Conservation (phyloP, 2,329 filamentous ascomycete genomes). For the Nemania sp. region DNA sequence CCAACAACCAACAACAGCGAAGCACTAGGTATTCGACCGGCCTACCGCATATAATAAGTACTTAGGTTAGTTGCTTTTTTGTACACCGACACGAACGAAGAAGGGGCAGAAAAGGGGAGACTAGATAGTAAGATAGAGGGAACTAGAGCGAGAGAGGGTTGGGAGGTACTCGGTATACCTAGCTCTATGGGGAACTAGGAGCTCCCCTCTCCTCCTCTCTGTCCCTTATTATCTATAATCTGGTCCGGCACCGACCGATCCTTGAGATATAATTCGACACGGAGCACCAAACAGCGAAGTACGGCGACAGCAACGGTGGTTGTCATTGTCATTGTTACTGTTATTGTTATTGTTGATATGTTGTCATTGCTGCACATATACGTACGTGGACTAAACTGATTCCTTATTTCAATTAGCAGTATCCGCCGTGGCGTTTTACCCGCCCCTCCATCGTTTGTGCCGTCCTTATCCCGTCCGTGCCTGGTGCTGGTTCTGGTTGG, state of each 20-base stretch:
- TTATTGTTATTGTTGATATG: no score
- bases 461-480: constrained; percentile 6
- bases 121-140: background rate
- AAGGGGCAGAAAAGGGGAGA: constrained; percentile 1
- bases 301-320: constrained; percentile 18
- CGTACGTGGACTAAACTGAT: constrained; percentile 20
- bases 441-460: background rate
- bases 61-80: constrained; percentile 27
- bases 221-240: constrained; percentile 6
- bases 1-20: constrained; percentile 3
- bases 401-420: constrained; percentile 18
- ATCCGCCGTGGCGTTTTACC: background rate
- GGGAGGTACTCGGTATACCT: background rate
- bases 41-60: constrained; percentile 2
- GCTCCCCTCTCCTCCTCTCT: constrained; percentile 20
- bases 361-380: background rate
- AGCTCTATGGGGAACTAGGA: constrained; percentile 23
- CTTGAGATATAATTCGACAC: constrained; percentile 5
- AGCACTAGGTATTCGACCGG: background rate
- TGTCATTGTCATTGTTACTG: no score
- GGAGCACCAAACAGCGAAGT: background rate
- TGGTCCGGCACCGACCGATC: constrained; percentile 17
- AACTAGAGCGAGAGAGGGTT: constrained; percentile 29
- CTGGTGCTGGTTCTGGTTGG: no score
- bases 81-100: constrained; percentile 27